Base-by-base conservation (phyloP, 1,284 basidiomycete species). In the Paramarasmius palmivorus region DNA sequence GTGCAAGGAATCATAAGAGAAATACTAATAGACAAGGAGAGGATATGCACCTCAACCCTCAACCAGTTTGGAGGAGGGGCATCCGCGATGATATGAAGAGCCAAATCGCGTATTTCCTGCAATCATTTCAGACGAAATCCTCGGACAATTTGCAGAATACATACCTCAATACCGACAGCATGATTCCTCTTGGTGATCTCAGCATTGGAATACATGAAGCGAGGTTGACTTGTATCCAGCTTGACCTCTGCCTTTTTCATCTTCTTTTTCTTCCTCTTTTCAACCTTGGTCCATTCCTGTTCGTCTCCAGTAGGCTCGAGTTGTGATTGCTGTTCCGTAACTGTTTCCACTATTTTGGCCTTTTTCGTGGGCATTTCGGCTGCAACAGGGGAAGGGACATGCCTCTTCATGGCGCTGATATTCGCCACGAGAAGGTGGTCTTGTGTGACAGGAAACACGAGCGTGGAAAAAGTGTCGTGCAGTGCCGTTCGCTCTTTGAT, bases 91-190 rank as follows among this genome's bases (percentile, higher is more conserved):
- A 95, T 74, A 63, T 93, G 90, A 2, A 96, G 71, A 3, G 89
- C 78, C 29, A 96, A 75, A 64, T 96, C 93, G 19, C 93, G 81
- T 25, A 95, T 78, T 65, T 95, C 92, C 93, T 95, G 60, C 10
- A 22, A 53, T 25, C 38, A 40, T 23, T 38, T 32, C 29, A 32
- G 29, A 6, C 29, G 26, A 54, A 64, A 9, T 52, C 39, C 39
- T 47, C 26, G 34, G 40, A 36, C 38, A 25, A 5, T 22, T 32
- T 26, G 32, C 9, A 12, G 32, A 23, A 35, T 9, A 76, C 87
- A 61, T 63, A 93, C 92, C 49, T 84, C 88, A 52, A 93, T 85
- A 12, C 84, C 83, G 45, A 95, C 79, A 15, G 88, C 84, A 61
- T 87, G 80, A 57, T 78, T 84, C 40, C 91, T 75, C 63, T 80